Conservation (phyloP, 345 rosid genomes). For the Diplotaxis tenuifolia region DNA sequence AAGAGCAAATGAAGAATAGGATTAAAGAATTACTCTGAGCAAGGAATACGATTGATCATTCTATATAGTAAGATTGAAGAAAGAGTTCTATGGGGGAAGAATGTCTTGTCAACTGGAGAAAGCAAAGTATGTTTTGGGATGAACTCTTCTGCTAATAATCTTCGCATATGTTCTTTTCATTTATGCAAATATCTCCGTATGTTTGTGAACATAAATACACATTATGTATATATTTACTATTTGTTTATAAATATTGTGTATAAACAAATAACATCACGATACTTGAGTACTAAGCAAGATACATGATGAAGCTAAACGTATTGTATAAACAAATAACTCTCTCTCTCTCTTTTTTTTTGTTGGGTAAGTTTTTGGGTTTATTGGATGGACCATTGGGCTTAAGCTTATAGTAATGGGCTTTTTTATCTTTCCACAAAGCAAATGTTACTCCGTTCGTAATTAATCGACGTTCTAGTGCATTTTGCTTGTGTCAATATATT, state of each 20-base stretch:
- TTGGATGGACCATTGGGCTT: not conserved
- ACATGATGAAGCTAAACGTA: no score
- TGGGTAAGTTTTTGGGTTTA: not conserved
- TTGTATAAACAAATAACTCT: no score
- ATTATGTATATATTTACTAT: not conserved
- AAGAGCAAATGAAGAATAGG: not conserved
- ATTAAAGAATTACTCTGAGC: not conserved
- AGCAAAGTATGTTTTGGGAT: conserved; percentile 28
- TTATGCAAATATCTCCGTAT: not conserved
- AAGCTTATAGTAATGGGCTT: not conserved
- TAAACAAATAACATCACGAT: not conserved
- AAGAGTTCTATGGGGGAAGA: conserved; percentile 7
- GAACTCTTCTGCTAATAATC: conserved; percentile 27
- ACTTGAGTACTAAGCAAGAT: not conserved
- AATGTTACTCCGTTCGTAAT: no score
- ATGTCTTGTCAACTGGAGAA: conserved; percentile 26
- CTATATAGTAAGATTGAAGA: not conserved
- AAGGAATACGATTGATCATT: not conserved
- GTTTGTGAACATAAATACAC: not conserved
- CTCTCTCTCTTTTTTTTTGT: no score
- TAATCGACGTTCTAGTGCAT: no score
- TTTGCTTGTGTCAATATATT: no score
- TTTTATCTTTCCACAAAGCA: not conserved
- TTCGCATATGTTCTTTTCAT: conserved; percentile 28
- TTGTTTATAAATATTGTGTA: not conserved